Conservation (phyloP, 139 green algal species). For the Chlorella ohadii region DNA sequence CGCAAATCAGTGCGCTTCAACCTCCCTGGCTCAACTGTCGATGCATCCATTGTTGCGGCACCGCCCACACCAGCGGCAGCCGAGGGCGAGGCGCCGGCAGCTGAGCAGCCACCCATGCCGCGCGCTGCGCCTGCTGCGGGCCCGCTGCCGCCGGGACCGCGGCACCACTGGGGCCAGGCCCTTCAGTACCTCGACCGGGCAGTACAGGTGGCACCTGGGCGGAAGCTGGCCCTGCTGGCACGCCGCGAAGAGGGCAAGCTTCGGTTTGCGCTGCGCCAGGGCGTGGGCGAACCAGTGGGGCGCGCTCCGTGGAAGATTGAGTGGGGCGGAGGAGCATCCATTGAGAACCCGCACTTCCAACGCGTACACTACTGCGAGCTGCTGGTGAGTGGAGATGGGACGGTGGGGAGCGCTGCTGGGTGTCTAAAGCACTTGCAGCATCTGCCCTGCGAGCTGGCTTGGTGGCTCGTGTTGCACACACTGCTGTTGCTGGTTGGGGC, state of each 20-base stretch:
- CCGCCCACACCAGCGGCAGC: not conserved
- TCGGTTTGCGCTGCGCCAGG: conserved; percentile 59
- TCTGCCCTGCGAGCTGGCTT: too few relatives aligned
- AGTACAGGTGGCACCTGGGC: conserved; percentile 35
- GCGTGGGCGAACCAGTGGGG: conserved; percentile 62
- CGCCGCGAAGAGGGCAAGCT: conserved; percentile 56
- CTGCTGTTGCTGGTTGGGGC: too few relatives aligned
- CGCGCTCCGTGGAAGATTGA: conserved; percentile 79
- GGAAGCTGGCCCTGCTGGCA: conserved; percentile 66
- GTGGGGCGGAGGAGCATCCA: conserved; percentile 84
- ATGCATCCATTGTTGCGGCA: too few relatives aligned
- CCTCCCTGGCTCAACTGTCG: too few relatives aligned
- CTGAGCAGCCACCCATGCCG: not conserved
- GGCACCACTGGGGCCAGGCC: conserved; percentile 74
- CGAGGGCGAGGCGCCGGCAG: not conserved
- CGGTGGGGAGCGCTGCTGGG: too few relatives aligned
- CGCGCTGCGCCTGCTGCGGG: not conserved
- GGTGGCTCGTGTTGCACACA: too few relatives aligned
- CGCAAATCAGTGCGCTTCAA: not conserved
- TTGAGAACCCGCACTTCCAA: conserved; percentile 91
- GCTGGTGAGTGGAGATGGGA: conserved; percentile 67
- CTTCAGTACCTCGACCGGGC: conserved; percentile 78
- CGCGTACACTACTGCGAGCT: conserved; percentile 87
- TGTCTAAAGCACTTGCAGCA: too few relatives aligned
- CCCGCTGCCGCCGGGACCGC: not conserved